Evolutionary conservation across 768 basidiomycete genomes (phyloP), one percentile per base, ranked within the genome.

Genomic region (Podaxis pistillaris): DNA sequence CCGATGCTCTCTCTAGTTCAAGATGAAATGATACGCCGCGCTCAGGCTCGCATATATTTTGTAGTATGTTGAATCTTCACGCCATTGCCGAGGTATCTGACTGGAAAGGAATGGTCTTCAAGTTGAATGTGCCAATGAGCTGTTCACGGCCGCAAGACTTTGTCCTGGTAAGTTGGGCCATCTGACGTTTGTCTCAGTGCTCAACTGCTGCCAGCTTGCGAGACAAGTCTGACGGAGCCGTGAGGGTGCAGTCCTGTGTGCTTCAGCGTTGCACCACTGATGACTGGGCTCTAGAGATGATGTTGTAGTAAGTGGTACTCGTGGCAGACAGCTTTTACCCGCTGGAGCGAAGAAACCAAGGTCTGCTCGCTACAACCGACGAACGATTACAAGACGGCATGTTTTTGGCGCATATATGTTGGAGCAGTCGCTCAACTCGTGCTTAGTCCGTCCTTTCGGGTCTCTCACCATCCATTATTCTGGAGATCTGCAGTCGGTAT

Each of bases 341-440:
- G 9, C 22, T 26, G 40, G 33, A 57, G 37, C 22, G 24, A 13
- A 46, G 40, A 28, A 46, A 41, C 11, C 33, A 65, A 93, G 90
- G 86, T 93, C 28, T 91, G 88, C 75, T 91, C 90, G 2, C 75
- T 94, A 17, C 89, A 90, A 68, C 93, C 93, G 0, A 87, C 91
- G 3, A 94, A 94, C 70, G 93, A 94, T 73, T 94, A 94, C 75
- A 94, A 94, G 77, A 94, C 93, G 54, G 93, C 90, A 70, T 70
- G 79, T 63, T 28, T 63, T 59, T 33, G 37, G 55, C 65, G 74
- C 79, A 79, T 81, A 76, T 73, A 76, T 71, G 62, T 64, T 60
- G 51, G 22, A 51, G 60, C 65, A 61, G 19, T 63, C 9, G 38
- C 60, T 64, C 65, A 55, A 63, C 24, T 24, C 44, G 36, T 62